phyloP scores from a whole-genome alignment of 2,329 filamentous ascomycete genomes.

The Pyrenophora tritici-repentis region DNA sequence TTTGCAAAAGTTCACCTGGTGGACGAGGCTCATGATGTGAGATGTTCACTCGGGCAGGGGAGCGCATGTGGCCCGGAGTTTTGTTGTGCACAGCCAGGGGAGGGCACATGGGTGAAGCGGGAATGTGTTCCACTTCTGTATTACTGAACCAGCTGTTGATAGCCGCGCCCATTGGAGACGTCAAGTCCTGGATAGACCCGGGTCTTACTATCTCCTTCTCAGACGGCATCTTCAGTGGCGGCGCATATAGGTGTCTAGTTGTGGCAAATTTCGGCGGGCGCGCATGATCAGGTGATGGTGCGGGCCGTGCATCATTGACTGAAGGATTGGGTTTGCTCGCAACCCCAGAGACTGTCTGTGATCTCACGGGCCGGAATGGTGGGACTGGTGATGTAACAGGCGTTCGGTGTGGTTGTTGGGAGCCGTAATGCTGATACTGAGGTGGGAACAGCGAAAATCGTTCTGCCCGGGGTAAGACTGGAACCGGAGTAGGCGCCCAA shows the following conservation, averaged over 20 bases:
- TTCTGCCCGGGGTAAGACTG: slow-evolving; percentile 8
- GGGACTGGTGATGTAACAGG: background rate
- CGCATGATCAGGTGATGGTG: background rate
- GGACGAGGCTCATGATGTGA: background rate
- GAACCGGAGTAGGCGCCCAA: slow-evolving; percentile 7
- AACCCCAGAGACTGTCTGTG: background rate
- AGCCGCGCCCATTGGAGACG: slow-evolving; percentile 21
- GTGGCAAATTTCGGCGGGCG: no score
- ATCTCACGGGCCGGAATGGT: slow-evolving; percentile 2
- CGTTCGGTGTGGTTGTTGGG: background rate
- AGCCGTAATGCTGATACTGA: background rate
- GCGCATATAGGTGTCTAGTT: slow-evolving; percentile 1
- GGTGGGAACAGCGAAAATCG: slow-evolving; percentile 16
- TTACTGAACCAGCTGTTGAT: slow-evolving; percentile 20
- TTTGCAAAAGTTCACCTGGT: background rate
- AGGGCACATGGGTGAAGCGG: background rate
- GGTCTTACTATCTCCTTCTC: background rate
- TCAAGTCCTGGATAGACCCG: slow-evolving; percentile 11
- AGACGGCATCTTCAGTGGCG: slow-evolving; percentile 1
- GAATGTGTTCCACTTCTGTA: background rate
- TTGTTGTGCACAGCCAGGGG: slow-evolving; percentile 17
- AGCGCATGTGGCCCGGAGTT: background rate
- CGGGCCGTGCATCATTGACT: background rate
- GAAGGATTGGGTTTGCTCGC: background rate
- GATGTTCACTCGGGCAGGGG: background rate